A percentile compares a stretch with the other conserved stretches of the same genome.
These are phyloP conservation scores for Boletellus ananas DNA, from an alignment of 768 basidiomycete species.

Conservation along the genomic window DNA sequence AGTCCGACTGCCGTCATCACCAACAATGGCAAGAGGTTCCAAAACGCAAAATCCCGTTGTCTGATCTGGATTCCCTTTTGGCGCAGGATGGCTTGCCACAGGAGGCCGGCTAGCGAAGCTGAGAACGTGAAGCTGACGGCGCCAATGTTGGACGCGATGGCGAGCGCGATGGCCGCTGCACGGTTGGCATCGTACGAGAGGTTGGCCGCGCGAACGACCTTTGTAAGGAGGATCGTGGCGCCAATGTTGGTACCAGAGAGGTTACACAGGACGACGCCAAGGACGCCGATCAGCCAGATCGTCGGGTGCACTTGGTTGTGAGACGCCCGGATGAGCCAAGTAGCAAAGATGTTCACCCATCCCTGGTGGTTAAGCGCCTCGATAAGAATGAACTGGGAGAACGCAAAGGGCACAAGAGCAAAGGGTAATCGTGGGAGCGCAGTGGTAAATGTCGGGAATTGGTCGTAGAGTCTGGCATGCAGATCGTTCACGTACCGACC, in stretches of 20 bases:
- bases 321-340: constrained; percentile 55
- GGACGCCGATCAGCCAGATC: constrained; percentile 65
- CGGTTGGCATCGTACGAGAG: constrained; percentile 35
- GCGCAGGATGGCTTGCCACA: constrained; percentile 73
- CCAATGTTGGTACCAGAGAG: constrained; percentile 89
- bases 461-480: constrained; percentile 16
- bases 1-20: constrained; percentile 65
- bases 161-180: constrained; percentile 69
- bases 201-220: constrained; percentile 57
- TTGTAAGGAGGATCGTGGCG: constrained; percentile 83
- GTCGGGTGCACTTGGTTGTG: constrained; percentile 41
- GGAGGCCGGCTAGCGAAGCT: constrained; percentile 81
- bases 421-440: constrained; percentile 71
- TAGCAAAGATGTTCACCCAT: constrained; percentile 83
- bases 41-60: constrained; percentile 61
- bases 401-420: constrained; percentile 84
- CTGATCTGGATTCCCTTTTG: constrained; percentile 68
- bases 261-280: constrained; percentile 76
- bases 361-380: constrained; percentile 77
- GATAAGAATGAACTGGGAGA: constrained; percentile 92
- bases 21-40: constrained; percentile 66
- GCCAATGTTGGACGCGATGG: constrained; percentile 85
- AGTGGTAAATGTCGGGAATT: constrained; percentile 70
- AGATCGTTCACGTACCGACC: neutral
- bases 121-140: constrained; percentile 88